Conservation (phyloP, 129 eudicot genomes). For the Escallonia rubra region DNA sequence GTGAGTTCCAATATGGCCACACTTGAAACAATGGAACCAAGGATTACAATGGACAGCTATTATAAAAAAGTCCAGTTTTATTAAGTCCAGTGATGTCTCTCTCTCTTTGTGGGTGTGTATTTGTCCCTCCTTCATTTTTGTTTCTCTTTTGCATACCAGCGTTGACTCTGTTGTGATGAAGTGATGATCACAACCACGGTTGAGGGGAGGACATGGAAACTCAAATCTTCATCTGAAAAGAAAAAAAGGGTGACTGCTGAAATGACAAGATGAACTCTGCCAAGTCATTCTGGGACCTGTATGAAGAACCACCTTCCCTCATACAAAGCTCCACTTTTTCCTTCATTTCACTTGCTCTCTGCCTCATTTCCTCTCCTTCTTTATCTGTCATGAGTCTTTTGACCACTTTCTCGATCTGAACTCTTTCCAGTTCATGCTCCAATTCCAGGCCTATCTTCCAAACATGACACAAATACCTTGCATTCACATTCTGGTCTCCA, state of each 20-base stretch:
- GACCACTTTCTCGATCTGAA: constrained; percentile 20
- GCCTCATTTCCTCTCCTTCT: constrained; percentile 44
- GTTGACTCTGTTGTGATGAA: not conserved
- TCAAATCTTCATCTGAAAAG: not conserved
- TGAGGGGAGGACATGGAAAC: not conserved
- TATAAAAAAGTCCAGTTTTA: too few relatives aligned
- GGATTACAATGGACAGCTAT: too few relatives aligned
- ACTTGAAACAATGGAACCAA: too few relatives aligned
- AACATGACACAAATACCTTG: constrained; percentile 48
- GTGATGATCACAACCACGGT: not conserved
- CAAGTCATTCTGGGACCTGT: constrained; percentile 24
- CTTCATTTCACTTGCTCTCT: constrained; percentile 32
- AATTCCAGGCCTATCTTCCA: constrained; percentile 49
- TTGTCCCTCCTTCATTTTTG: not conserved
- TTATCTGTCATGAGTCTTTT: constrained; percentile 36
- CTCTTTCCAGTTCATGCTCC: constrained; percentile 22
- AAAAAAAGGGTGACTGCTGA: not conserved
- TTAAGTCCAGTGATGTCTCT: too few relatives aligned
- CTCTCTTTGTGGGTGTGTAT: too few relatives aligned
- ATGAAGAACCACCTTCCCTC: constrained; percentile 37
- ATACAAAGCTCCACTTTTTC: constrained; percentile 17
- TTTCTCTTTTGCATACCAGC: not conserved
- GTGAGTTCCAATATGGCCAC: too few relatives aligned
- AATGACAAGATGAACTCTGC: constrained; percentile 33
- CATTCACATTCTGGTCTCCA: constrained; percentile 43